Evolutionary conservation across 2,329 filamentous ascomycete genomes (phyloP).

Genomic region (Pseudodiploospora longispora): DNA sequence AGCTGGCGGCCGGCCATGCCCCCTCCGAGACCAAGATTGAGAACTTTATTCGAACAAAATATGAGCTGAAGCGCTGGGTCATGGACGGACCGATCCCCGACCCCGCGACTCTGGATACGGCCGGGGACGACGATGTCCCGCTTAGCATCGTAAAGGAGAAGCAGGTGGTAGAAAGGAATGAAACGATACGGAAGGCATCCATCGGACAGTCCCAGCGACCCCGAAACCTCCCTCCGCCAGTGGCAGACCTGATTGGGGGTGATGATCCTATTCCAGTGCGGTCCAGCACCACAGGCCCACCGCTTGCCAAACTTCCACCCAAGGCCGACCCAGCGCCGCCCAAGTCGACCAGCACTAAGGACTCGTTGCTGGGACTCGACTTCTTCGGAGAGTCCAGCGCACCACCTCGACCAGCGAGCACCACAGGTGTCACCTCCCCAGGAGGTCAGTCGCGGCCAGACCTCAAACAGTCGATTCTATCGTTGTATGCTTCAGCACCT

Average conservation of each 20-base stretch:
- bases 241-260: constrained; percentile 77
- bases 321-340: constrained; percentile 59
- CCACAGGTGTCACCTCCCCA: constrained; percentile 54
- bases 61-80: constrained; percentile 98
- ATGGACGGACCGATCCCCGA: constrained; percentile 96
- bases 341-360: constrained; percentile 64
- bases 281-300: constrained; percentile 61
- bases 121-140: constrained; percentile 76
- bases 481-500: constrained; percentile 79
- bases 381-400: constrained; percentile 73
- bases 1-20: constrained; percentile 81
- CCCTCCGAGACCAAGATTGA: constrained; percentile 98
- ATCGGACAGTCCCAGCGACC: constrained; percentile 34
- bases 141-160: constrained; percentile 58
- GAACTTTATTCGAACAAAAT: constrained; percentile 99
- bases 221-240: constrained; percentile 31
- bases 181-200: constrained; percentile 53
- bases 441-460: constrained; percentile 73
- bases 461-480: constrained; percentile 94
- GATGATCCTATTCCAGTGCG: constrained; percentile 60
- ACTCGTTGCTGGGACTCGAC: constrained; percentile 86
- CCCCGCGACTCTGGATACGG: constrained; percentile 74
- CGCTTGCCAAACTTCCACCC: constrained; percentile 46
- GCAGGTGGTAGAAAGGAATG: constrained; percentile 53
- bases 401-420: constrained; percentile 76